Percentiles rank a stretch among this genome's conserved stretches.
These are phyloP conservation scores for Chlorophyllum brunneum DNA, from an alignment of 768 basidiomycete genomes.

Conservation along the genomic window DNA sequence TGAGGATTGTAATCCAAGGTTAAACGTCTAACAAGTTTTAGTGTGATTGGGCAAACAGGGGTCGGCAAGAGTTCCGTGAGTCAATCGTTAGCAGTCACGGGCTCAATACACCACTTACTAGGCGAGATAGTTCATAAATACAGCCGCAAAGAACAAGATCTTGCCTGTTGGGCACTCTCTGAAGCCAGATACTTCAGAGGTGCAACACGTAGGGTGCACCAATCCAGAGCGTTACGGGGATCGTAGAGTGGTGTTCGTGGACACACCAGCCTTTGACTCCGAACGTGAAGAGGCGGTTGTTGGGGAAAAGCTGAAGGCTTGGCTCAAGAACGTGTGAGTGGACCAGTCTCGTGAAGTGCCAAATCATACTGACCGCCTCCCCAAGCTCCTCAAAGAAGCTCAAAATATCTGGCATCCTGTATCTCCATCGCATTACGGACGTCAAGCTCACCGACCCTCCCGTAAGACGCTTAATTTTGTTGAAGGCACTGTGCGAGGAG, in stretches of 20 bases:
- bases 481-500: constrained; percentile 6
- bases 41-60: constrained; percentile 7
- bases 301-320: constrained; percentile 10
- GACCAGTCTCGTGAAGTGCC: not conserved
- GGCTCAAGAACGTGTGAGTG: constrained; percentile 15
- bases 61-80: constrained; percentile 12
- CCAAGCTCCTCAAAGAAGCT: constrained; percentile 12
- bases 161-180: constrained; percentile 7
- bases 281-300: constrained; percentile 12
- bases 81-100: not conserved
- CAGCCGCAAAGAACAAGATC: constrained; percentile 3
- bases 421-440: constrained; percentile 16
- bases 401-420: constrained; percentile 14
- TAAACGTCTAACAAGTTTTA: not conserved
- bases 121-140: constrained; percentile 15
- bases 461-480: constrained; percentile 4
- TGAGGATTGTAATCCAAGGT: not conserved
- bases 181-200: constrained; percentile 5
- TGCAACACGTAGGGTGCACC: constrained; percentile 11
- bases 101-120: not conserved
- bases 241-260: constrained; percentile 13
- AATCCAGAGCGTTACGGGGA: not conserved
- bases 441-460: constrained; percentile 15
- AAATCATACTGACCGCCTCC: not conserved
- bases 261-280: constrained; percentile 14